Evolutionary conservation across 441 rosid genomes (phyloP), one percentile per base, ranked within the genome.

Genomic region (Oxalis stricta): DNA sequence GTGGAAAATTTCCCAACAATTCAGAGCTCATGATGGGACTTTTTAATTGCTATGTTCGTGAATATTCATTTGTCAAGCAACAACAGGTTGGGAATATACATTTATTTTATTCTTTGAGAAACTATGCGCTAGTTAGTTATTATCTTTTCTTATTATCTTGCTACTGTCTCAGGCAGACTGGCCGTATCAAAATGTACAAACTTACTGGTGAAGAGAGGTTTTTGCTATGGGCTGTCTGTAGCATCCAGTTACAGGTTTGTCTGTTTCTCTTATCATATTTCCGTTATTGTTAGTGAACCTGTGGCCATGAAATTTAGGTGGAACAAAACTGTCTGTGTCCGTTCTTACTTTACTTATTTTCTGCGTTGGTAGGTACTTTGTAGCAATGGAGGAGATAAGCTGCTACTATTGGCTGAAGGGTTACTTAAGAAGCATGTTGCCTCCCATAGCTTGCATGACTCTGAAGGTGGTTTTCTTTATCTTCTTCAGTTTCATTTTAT

Each of bases 201-300:
- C 75, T 74, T 46, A 80, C 68, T 35, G 95, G 94, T 41, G 97
- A 92, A 72, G 99, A 87, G 58, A 76, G 95, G 60, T 87, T 77
- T 59, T 62, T 87, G 73, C 97, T 92, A 23, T 87, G 99, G 99
- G 95, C 99, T 32, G 95, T 92, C 61, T 87, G 97, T 71, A 92
- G 97, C 80, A 82, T 92, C 69, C 99, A 92, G 35, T 76, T 92
- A 56, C 99, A 92, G 83, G 99, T 91, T 72, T 11, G 22, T 46
- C 43, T n/a, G 22, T 20, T 41, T 29, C 34, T 33, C 31, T 10
- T 44, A 15, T 22, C 10, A 6, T 9, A 2, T 7, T 32, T 18
- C 13, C 17, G 22, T 11, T 13, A 1, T 6, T 12, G 8, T 15
- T 11, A 28, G 18, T 7, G 17, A 13, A 18, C 6, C 1, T 34